phyloP scores from a whole-genome alignment of 139 green algal species.

The Eudorina sp. region DNA sequence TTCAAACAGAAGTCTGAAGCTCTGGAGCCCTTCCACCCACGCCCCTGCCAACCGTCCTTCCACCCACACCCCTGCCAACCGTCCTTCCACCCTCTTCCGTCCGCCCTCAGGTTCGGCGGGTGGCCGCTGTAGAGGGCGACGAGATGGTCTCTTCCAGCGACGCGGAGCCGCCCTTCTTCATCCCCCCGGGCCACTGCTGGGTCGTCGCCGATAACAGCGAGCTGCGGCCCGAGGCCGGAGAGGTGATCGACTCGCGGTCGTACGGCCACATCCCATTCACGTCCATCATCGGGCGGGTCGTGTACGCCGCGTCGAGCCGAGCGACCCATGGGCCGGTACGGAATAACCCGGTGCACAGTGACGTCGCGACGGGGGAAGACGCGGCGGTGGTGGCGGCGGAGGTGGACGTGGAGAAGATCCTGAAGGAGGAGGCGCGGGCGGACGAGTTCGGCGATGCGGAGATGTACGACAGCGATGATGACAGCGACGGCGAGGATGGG shows the following conservation, averaged over 20 bases:
- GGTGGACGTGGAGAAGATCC: constrained; percentile 24
- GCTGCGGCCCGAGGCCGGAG: constrained; percentile 54
- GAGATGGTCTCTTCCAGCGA: constrained; percentile 74
- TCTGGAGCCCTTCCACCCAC: neutral
- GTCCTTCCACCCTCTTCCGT: neutral
- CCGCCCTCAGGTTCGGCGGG: constrained; percentile 73
- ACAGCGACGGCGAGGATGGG: neutral
- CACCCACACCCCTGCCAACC: neutral
- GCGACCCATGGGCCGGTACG: constrained; percentile 25
- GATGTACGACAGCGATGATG: too few species aligned
- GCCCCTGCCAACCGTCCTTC: neutral
- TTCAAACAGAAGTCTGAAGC: too few species aligned
- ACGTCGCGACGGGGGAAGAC: constrained; percentile 26
- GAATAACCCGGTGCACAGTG: constrained; percentile 38
- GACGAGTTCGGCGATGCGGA: neutral
- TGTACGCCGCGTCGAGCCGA: constrained; percentile 48
- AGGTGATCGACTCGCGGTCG: constrained; percentile 58
- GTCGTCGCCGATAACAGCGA: constrained; percentile 87
- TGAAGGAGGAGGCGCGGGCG: neutral
- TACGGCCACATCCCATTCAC: constrained; percentile 61
- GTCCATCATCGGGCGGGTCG: constrained; percentile 60
- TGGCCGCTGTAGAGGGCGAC: constrained; percentile 82
- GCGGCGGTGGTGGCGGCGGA: constrained; percentile 43
- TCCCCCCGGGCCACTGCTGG: constrained; percentile 83
- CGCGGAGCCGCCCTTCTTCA: constrained; percentile 35